Conservation (phyloP, 2,329 filamentous ascomycete genomes). For the Penicillium sp. region DNA sequence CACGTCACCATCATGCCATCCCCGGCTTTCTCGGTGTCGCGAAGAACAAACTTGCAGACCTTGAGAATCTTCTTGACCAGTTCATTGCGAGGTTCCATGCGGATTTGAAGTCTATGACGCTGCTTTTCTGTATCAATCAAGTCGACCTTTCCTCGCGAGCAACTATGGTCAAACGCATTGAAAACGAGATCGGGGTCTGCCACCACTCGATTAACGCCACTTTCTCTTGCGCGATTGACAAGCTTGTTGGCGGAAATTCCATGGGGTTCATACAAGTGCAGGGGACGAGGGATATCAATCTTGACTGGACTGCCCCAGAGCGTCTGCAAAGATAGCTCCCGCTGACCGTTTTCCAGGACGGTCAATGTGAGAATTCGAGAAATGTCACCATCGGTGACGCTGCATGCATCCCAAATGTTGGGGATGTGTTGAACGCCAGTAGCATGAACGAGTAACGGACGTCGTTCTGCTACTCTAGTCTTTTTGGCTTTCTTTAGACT, state of each 20-base stretch:
- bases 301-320: constrained; percentile 73
- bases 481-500: constrained; percentile 30
- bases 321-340: constrained; percentile 71
- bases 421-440: constrained; percentile 60
- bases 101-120: constrained; percentile 67
- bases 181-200: constrained; percentile 46
- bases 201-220: constrained; percentile 48
- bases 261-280: constrained; percentile 62
- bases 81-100: constrained; percentile 65
- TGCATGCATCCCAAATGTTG: constrained; percentile 72
- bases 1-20: constrained; percentile 67
- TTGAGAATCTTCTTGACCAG: constrained; percentile 63
- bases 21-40: constrained; percentile 57
- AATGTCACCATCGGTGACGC: constrained; percentile 65
- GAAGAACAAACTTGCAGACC: constrained; percentile 65
- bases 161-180: constrained; percentile 60
- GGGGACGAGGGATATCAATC: constrained; percentile 59
- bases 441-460: constrained; percentile 35
- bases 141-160: constrained; percentile 64
- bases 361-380: constrained; percentile 71
- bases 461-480: constrained; percentile 27
- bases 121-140: constrained; percentile 63
- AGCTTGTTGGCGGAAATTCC: constrained; percentile 60
- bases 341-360: constrained; percentile 62
- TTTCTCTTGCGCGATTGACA: constrained; percentile 55